Evolutionary conservation across 495 filamentous ascomycete genomes (phyloP).

Genomic region (Penicillium maclennaniae): DNA sequence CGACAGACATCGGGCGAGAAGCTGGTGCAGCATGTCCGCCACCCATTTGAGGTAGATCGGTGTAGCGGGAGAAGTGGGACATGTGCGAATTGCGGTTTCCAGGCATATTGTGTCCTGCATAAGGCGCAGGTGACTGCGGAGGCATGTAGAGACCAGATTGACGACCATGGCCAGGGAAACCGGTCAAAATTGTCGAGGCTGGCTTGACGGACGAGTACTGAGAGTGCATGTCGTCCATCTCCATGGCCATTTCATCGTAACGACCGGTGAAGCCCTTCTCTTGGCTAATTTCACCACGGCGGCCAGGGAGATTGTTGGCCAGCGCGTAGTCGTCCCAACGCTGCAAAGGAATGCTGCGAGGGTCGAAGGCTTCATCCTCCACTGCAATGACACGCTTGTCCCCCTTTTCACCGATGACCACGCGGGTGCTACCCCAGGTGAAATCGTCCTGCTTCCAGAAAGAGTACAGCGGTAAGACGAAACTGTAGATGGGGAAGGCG

Average conservation of each 20-base stretch:
- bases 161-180: conserved; percentile 65
- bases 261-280: conserved; percentile 60
- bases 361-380: conserved; percentile 85
- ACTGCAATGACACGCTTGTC: conserved; percentile 83
- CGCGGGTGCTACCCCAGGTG: conserved; percentile 44
- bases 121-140: conserved; percentile 71
- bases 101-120: conserved; percentile 47
- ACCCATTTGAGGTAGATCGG: conserved; percentile 44
- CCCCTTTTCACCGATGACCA: conserved; percentile 92
- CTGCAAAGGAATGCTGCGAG: conserved; percentile 87
- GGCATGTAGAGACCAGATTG: conserved; percentile 63
- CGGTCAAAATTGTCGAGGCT: conserved; percentile 85
- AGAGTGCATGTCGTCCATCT: conserved; percentile 97
- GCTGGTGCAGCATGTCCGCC: conserved; percentile 35
- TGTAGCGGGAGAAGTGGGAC: conserved; percentile 52
- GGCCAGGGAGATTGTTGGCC: conserved; percentile 85
- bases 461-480: conserved; percentile 89
- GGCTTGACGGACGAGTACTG: conserved; percentile 94
- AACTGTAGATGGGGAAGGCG: conserved; percentile 90
- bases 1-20: conserved; percentile 59
- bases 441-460: conserved; percentile 99
- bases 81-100: conserved; percentile 54
- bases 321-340: conserved; percentile 97
- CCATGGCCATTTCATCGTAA: conserved; percentile 66
- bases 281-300: conserved; percentile 61